Evolutionary conservation across 1,284 basidiomycete species (phyloP).

Genomic region (Pseudozyma pruni): DNA sequence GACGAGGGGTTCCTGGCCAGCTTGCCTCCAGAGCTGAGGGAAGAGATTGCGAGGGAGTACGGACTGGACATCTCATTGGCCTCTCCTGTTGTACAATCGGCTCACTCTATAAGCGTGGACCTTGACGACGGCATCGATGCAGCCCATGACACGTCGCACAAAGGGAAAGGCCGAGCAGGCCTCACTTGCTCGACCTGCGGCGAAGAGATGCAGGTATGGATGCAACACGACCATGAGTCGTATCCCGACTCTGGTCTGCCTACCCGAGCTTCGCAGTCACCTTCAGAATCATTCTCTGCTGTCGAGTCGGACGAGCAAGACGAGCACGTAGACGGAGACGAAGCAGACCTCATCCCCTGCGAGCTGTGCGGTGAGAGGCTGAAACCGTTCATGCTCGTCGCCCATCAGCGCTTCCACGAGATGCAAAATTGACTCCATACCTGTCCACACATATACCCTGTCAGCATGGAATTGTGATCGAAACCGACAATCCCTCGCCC

Average conservation of each 20-base stretch:
- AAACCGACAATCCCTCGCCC: no score
- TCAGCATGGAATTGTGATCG: no score
- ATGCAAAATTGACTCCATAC: not conserved
- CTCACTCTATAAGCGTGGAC: no score
- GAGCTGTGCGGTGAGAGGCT: constrained; percentile 15
- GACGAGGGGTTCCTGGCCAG: constrained; percentile 41
- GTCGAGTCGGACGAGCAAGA: constrained; percentile 9
- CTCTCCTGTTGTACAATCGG: not conserved
- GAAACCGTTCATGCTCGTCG: constrained; percentile 22
- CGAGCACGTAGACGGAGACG: not conserved
- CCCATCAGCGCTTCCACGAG: constrained; percentile 30
- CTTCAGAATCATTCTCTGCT: not conserved
- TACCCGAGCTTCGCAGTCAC: not conserved
- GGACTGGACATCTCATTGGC: constrained; percentile 16
- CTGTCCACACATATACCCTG: not conserved
- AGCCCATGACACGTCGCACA: not conserved
- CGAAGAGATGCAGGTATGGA: constrained; percentile 44
- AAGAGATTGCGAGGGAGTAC: constrained; percentile 51
- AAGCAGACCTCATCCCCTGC: constrained; percentile 4
- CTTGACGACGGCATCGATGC: constrained; percentile 21
- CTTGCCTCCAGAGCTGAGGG: constrained; percentile 45
- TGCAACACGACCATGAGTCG: constrained; percentile 60
- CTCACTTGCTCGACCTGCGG: constrained; percentile 35
- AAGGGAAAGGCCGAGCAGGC: constrained; percentile 6
- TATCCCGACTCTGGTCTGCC: constrained; percentile 49